A percentile compares a stretch with the other conserved stretches of the same genome.
Evolutionary conservation across 345 rosid genomes (phyloP).

Genomic region (thale cress (Arabidopsis thaliana)): DNA sequence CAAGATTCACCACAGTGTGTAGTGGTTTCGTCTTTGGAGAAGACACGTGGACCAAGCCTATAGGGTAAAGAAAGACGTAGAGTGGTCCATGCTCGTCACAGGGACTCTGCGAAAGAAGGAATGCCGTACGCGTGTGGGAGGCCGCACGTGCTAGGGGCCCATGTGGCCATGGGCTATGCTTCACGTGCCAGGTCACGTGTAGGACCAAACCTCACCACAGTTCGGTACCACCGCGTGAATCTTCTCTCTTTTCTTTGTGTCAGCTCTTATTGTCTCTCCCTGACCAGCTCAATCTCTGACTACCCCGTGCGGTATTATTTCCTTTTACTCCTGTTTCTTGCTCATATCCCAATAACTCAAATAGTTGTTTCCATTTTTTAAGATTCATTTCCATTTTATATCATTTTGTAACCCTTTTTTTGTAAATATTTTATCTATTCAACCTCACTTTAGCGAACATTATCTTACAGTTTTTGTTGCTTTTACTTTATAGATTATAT

Average conservation of each 20-base stretch:
- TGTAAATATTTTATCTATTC: background rate
- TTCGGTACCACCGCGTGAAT: slow-evolving; percentile 39
- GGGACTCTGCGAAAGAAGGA: slow-evolving; percentile 19
- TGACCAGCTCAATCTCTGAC: slow-evolving; percentile 45
- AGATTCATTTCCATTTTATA: background rate
- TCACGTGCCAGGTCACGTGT: slow-evolving; percentile 49
- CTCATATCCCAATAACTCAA: slow-evolving; percentile 36
- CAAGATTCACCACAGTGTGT: slow-evolving; percentile 30
- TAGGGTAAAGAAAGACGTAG: slow-evolving; percentile 1
- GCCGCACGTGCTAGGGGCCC: slow-evolving; percentile 45
- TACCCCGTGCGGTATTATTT: slow-evolving; percentile 42
- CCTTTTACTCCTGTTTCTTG: slow-evolving; percentile 25
- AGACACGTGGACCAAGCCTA: slow-evolving; percentile 36
- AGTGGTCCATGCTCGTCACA: slow-evolving; percentile 35
- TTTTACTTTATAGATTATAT: background rate
- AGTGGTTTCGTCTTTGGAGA: slow-evolving; percentile 27
- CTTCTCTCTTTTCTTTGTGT: slow-evolving; percentile 22
- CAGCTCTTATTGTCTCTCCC: slow-evolving; percentile 46
- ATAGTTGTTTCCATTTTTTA: slow-evolving; percentile 11
- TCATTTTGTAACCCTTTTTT: background rate
- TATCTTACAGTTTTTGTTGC: background rate
- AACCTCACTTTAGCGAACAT: slow-evolving; percentile 12
- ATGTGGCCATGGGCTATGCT: slow-evolving; percentile 25
- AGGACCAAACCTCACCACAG: slow-evolving; percentile 32
- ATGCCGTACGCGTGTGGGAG: slow-evolving; percentile 47